Evolutionary conservation across 2,329 filamentous ascomycete species (phyloP).

Genomic region (Cordyceps javanica): DNA sequence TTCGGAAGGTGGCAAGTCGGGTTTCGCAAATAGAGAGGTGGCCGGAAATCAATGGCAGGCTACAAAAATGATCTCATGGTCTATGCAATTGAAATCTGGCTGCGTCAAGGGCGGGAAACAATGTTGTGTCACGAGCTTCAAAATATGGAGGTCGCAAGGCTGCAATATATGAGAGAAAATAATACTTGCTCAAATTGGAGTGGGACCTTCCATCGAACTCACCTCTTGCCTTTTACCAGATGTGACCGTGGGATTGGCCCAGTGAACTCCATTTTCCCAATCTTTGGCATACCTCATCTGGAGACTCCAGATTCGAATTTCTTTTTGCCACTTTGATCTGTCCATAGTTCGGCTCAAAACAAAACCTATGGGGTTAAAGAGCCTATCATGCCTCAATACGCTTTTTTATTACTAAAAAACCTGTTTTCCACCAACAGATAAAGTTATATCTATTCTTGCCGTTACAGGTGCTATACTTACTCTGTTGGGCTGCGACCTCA

Average conservation of each 20-base stretch:
- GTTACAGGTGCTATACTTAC: too few relatives aligned
- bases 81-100: too few relatives aligned
- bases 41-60: too few relatives aligned
- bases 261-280: constrained; percentile 45
- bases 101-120: neutral
- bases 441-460: too few relatives aligned
- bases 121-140: neutral
- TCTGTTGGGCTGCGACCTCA: too few relatives aligned
- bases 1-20: neutral
- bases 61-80: too few relatives aligned
- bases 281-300: constrained; percentile 43
- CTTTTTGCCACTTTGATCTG: constrained; percentile 17
- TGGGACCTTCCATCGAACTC: constrained; percentile 68
- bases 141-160: neutral
- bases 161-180: constrained; percentile 7
- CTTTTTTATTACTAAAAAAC: neutral
- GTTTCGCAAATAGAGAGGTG: neutral
- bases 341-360: neutral
- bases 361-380: too few relatives aligned
- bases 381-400: too few relatives aligned
- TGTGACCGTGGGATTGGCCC: constrained; percentile 61
- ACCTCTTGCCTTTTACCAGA: constrained; percentile 78
- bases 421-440: too few relatives aligned
- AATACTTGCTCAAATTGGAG: constrained; percentile 39
- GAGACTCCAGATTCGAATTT: constrained; percentile 36